Evolutionary conservation across 345 rosid genomes (phyloP).

Genomic region (Eucalyptus regnans): DNA sequence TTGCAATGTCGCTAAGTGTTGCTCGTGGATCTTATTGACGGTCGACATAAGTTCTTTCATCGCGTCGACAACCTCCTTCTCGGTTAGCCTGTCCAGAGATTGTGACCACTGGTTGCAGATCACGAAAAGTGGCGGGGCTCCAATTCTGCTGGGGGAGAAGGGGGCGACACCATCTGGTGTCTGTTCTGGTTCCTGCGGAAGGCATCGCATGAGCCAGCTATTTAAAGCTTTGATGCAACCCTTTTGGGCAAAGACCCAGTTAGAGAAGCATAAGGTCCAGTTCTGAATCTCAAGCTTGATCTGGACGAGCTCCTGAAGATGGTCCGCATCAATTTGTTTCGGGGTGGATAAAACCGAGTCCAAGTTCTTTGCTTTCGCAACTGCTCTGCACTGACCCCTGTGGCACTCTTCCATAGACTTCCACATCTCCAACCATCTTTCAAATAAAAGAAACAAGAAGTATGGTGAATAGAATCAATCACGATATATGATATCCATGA

Average conservation of each 20-base stretch:
- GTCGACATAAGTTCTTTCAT: not conserved
- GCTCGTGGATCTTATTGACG: not conserved
- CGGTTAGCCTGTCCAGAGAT: conserved; percentile 5
- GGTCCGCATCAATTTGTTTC: conserved; percentile 1
- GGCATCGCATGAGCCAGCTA: conserved; percentile 50
- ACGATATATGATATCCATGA: not conserved
- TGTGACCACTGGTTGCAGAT: conserved; percentile 18
- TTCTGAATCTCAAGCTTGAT: conserved; percentile 46
- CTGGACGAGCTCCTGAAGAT: conserved; percentile 25
- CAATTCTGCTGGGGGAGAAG: conserved; percentile 19
- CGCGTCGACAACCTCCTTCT: conserved; percentile 1
- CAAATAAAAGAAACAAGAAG: not conserved
- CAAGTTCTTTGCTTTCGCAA: conserved; percentile 5
- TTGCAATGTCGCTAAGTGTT: not conserved
- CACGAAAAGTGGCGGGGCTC: conserved; percentile 30
- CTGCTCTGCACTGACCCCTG: conserved; percentile 8
- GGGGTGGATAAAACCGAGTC: not conserved
- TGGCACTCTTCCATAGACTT: conserved; percentile 21
- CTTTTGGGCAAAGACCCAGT: conserved; percentile 45
- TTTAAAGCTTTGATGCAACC: conserved; percentile 49
- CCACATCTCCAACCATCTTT: conserved; percentile 29
- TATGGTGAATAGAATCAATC: not conserved
- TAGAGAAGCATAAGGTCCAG: conserved; percentile 32
- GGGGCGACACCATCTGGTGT: conserved; percentile 16
- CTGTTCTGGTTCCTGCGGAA: conserved; percentile 35